Conservation (phyloP, 768 basidiomycete species). For the Tricholoma terreum region DNA sequence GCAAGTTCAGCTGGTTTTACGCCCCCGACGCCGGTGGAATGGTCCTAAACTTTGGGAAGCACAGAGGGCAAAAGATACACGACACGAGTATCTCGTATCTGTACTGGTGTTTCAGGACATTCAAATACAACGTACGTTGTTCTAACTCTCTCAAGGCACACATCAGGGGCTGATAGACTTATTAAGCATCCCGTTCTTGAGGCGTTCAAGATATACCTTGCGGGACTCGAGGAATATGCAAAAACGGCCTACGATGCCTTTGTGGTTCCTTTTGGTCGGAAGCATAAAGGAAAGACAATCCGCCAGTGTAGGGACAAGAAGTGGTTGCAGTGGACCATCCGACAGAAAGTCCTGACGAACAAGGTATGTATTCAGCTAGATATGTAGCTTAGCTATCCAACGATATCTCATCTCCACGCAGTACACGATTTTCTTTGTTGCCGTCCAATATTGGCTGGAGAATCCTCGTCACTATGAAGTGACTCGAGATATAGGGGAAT, state of each 20-base stretch:
- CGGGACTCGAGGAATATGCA: neutral
- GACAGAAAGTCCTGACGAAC: neutral
- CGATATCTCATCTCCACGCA: neutral
- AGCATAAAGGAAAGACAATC: constrained; percentile 5
- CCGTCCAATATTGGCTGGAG: constrained; percentile 1
- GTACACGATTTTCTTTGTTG: constrained; percentile 5
- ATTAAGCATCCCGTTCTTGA: neutral
- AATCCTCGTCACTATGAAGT: constrained; percentile 5
- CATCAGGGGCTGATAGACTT: neutral
- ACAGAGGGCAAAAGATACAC: constrained; percentile 2
- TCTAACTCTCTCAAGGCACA: too few relatives aligned
- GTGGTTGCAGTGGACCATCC: constrained; percentile 5
- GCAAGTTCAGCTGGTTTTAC: constrained; percentile 1
- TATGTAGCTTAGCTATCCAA: too few relatives aligned
- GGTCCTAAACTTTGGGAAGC: constrained; percentile 4
- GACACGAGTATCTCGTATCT: constrained; percentile 9
- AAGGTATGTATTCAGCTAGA: neutral
- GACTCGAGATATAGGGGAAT: constrained; percentile 7
- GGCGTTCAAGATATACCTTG: neutral
- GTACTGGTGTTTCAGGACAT: constrained; percentile 4
- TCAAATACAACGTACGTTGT: neutral
- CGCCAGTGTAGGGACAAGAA: constrained; percentile 4
- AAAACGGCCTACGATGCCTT: constrained; percentile 3
- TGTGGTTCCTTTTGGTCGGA: constrained; percentile 6
- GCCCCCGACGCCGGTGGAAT: constrained; percentile 1